These are phyloP conservation scores for Populus simonii DNA, from an alignment of 345 rosid species.

Conservation along the genomic window DNA sequence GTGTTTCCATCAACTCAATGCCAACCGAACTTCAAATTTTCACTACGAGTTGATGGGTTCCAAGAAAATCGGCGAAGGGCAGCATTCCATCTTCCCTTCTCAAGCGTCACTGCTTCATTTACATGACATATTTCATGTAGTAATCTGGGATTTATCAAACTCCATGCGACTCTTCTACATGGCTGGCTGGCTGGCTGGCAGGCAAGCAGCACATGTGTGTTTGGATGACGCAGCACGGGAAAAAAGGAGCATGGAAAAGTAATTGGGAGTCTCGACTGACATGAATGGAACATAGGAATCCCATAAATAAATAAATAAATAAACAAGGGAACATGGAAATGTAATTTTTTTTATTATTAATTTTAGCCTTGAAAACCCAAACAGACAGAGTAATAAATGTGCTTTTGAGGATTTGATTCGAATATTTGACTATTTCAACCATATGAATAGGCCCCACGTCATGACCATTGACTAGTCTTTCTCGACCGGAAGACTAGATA, in stretches of 20 bases:
- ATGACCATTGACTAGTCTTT: background rate
- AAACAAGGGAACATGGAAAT: background rate
- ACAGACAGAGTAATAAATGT: background rate
- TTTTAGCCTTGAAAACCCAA: background rate
- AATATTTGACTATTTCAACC: background rate
- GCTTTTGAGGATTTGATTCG: background rate
- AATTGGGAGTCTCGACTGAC: background rate
- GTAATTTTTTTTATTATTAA: background rate
- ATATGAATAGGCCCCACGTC: background rate
- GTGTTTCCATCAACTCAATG: constrained; percentile 1
- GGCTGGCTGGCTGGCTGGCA: background rate
- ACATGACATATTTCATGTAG: too few species aligned
- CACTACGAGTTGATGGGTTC: background rate
- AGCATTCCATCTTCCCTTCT: background rate
- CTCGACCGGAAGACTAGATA: background rate
- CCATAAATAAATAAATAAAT: background rate
- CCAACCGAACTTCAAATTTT: background rate
- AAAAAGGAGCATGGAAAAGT: background rate
- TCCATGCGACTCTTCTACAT: background rate
- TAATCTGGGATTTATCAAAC: background rate
- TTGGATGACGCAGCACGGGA: too few species aligned
- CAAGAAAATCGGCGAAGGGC: background rate
- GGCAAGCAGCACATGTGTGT: background rate
- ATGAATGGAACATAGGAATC: background rate
- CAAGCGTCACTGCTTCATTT: too few species aligned